Conservation (phyloP, 1,284 basidiomycete species). For the Taiwanofungus camphoratus region DNA sequence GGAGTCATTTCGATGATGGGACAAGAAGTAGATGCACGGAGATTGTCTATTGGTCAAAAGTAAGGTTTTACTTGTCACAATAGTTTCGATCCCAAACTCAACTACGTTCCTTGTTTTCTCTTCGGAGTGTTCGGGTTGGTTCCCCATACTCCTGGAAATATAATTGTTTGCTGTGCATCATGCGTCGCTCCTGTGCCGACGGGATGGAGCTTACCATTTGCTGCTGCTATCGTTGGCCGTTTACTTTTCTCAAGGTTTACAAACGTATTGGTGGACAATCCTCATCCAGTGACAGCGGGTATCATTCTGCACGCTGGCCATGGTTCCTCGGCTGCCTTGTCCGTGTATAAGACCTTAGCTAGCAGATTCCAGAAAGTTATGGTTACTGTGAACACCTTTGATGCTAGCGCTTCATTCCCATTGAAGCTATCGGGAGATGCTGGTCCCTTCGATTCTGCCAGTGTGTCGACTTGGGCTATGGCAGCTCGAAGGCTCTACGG, state of each 20-base stretch:
- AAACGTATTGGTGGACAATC: neutral
- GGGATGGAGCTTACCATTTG: neutral
- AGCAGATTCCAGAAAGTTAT: neutral
- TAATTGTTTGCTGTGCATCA: constrained; percentile 3
- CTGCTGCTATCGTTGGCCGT: constrained; percentile 3
- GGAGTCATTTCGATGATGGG: constrained; percentile 6
- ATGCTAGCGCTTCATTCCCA: neutral
- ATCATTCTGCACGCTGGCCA: constrained; percentile 5
- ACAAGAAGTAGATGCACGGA: neutral
- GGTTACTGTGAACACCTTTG: neutral
- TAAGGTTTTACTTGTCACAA: neutral
- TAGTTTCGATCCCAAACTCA: neutral
- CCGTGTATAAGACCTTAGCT: neutral
- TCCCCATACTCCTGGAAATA: neutral
- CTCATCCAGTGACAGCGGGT: neutral
- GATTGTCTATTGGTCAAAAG: neutral
- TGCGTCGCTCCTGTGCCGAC: neutral
- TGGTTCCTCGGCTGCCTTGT: constrained; percentile 1
- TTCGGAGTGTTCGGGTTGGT: constrained; percentile 8
- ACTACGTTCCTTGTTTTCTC: neutral
- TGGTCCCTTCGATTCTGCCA: no score
- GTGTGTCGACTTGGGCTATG: no score
- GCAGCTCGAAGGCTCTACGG: no score
- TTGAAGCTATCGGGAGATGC: neutral
- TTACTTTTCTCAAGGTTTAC: no score